Conservation (phyloP, 2,329 filamentous ascomycete genomes). For the Capronia coronata region DNA sequence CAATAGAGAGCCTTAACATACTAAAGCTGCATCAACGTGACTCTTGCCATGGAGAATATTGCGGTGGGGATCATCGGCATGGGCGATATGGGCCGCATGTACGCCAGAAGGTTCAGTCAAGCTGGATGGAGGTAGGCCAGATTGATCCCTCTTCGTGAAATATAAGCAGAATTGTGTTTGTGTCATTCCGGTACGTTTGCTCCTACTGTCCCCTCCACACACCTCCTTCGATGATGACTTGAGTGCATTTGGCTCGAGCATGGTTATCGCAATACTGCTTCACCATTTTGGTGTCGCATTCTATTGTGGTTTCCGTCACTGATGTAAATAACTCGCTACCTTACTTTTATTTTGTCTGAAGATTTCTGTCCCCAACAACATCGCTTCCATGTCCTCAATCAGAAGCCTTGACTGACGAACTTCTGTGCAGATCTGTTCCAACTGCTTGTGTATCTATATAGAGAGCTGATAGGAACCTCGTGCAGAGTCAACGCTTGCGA, state of each 20-base stretch:
- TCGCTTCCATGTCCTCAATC: constrained; percentile 15
- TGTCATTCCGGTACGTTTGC: constrained; percentile 33
- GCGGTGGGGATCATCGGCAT: constrained; percentile 93
- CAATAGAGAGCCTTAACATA: too few relatives aligned
- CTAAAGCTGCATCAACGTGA: too few relatives aligned
- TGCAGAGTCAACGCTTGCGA: constrained; percentile 91
- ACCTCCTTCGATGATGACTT: constrained; percentile 77
- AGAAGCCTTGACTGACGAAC: constrained; percentile 6
- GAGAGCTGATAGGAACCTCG: constrained; percentile 18
- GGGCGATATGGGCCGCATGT: constrained; percentile 99
- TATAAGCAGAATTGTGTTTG: neutral
- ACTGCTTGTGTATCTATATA: neutral
- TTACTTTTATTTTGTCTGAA: constrained; percentile 85
- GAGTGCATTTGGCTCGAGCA: constrained; percentile 99
- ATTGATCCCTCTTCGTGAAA: neutral
- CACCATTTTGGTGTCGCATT: constrained; percentile 68
- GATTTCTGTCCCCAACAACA: constrained; percentile 25
- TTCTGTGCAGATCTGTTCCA: constrained; percentile 6
- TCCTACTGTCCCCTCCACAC: constrained; percentile 15
- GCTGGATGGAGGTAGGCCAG: constrained; percentile 85
- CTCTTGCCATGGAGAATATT: constrained; percentile 54
- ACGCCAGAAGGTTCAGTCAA: constrained; percentile 76
- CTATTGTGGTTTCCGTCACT: constrained; percentile 65
- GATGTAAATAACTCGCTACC: constrained; percentile 99
- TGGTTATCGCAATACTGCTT: constrained; percentile 57